phyloP scores from a whole-genome alignment of 2,329 filamentous ascomycete species.

The Apiospora sp. region DNA sequence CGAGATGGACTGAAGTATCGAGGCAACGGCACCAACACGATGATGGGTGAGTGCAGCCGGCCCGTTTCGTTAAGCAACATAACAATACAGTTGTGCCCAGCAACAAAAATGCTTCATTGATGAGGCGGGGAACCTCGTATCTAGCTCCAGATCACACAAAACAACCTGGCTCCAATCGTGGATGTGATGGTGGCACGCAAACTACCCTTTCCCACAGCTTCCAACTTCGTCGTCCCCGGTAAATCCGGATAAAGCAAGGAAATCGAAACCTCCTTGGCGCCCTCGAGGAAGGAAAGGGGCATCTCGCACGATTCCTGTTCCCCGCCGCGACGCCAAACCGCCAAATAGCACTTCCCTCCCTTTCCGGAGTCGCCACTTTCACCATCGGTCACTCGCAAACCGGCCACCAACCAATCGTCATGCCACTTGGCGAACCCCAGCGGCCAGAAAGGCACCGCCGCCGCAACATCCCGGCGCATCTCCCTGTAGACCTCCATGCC shows the following conservation, averaged over 20 bases:
- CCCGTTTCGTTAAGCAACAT: no score
- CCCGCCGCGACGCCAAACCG: neutral
- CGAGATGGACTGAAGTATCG: neutral
- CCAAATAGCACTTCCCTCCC: neutral
- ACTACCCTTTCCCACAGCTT: neutral
- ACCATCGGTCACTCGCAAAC: neutral
- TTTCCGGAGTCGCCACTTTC: no score
- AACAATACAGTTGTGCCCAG: no score
- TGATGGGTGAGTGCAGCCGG: no score
- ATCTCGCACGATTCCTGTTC: neutral
- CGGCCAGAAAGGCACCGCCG: neutral
- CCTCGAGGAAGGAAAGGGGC: neutral
- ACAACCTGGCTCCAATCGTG: neutral
- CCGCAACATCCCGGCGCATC: neutral
- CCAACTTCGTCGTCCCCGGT: neutral
- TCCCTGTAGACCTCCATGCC: neutral
- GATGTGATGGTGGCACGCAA: neutral
- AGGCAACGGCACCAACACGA: no score
- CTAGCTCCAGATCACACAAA: neutral
- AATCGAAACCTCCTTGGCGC: neutral
- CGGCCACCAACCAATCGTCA: neutral
- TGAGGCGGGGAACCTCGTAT: no score
- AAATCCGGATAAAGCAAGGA: neutral
- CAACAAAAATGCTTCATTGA: no score
- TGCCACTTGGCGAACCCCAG: neutral